phyloP scores from a whole-genome alignment of 2,329 filamentous ascomycete species.

The Colletotrichum aenigma region DNA sequence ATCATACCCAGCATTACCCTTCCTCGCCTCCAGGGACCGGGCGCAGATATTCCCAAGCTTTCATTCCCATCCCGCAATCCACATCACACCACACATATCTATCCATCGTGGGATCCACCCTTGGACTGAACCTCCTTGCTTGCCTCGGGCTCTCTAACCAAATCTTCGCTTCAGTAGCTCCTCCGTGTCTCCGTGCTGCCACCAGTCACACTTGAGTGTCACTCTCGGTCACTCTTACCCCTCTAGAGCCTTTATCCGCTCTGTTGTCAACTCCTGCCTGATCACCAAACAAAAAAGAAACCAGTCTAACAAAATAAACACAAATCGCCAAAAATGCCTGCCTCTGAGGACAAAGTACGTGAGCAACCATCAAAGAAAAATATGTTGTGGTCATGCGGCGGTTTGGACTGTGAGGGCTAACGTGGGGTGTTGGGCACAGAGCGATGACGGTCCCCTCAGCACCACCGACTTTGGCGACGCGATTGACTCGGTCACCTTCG shows the following conservation, averaged over 20 bases:
- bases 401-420: constrained; percentile 17
- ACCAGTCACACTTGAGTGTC: not conserved
- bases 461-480: constrained; percentile 64
- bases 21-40: not conserved
- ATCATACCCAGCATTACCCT: not conserved
- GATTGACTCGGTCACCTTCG: constrained; percentile 83
- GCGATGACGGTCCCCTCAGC: constrained; percentile 28
- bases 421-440: constrained; percentile 18
- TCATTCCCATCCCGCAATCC: not conserved
- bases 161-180: constrained; percentile 12
- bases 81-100: not conserved
- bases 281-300: not conserved
- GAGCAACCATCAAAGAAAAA: constrained; percentile 24
- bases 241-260: not conserved
- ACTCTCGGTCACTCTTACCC: constrained; percentile 1
- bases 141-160: constrained; percentile 5
- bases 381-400: constrained; percentile 26
- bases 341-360: constrained; percentile 36
- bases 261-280: not conserved
- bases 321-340: constrained; percentile 18
- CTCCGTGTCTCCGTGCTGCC: constrained; percentile 8
- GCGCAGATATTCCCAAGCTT: constrained; percentile 7
- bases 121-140: constrained; percentile 7
- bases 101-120: constrained; percentile 18
- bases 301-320: not conserved